These are phyloP conservation scores for Aspergillus puulaauensis DNA, from an alignment of 2,329 filamentous ascomycete species.

Conservation along the genomic window DNA sequence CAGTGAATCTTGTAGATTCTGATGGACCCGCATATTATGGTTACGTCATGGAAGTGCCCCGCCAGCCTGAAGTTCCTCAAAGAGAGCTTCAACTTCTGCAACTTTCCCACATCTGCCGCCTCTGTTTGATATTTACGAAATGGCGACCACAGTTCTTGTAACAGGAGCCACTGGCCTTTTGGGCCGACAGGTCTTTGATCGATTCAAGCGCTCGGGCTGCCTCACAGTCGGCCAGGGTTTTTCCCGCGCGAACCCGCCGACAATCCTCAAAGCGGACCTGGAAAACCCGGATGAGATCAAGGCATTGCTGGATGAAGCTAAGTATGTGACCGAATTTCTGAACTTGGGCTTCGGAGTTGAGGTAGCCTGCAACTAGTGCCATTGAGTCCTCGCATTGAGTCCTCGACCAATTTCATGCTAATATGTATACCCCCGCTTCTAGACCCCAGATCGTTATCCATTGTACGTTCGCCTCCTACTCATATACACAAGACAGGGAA, in stretches of 20 bases:
- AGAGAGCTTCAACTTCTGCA: background rate
- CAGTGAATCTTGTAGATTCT: background rate
- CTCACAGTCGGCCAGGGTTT: conserved; percentile 71
- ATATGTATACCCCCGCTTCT: background rate
- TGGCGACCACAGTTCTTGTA: conserved; percentile 63
- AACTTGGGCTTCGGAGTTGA: background rate
- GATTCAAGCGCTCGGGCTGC: conserved; percentile 69
- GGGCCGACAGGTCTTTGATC: conserved; percentile 72
- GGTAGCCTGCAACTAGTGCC: background rate
- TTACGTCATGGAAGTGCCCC: conserved; percentile 20
- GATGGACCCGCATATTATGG: background rate
- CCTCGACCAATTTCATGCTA: background rate
- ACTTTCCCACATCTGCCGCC: conserved; percentile 9
- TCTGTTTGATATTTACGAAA: conserved; percentile 14
- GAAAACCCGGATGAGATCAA: conserved; percentile 47
- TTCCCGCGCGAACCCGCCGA: conserved; percentile 69
- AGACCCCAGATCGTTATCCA: conserved; percentile 79
- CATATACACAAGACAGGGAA: no score
- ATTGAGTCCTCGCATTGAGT: background rate
- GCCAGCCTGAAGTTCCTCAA: conserved; percentile 6
- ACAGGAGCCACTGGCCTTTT: conserved; percentile 84
- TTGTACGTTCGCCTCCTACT: conserved; percentile 54
- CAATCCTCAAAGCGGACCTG: conserved; percentile 61
- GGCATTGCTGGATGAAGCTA: conserved; percentile 51
- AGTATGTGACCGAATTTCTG: conserved; percentile 39